Base-by-base conservation (phyloP, 495 filamentous ascomycete genomes). In the Xylaria acuta region DNA sequence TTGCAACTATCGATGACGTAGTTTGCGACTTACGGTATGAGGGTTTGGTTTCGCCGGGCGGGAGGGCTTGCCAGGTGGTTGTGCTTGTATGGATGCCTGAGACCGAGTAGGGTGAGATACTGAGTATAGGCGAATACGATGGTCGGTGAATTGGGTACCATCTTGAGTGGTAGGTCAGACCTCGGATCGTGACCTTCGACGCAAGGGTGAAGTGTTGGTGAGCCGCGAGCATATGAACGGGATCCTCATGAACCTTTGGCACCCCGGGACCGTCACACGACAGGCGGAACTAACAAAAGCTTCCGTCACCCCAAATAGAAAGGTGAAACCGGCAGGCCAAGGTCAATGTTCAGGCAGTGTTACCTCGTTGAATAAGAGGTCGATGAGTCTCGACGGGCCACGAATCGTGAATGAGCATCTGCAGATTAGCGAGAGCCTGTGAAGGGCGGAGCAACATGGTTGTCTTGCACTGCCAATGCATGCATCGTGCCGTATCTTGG, bases 401-500 rank as follows among this genome's bases (percentile, higher is more conserved):
- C 9, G 47, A 18, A 56, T 54, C 34, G 65, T 54, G 9, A n/a
- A 54, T 20, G 45, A 25, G 32, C 45, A 43, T 38, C 16, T 54
- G 59, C 36, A 71, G 59, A 40, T 43, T n/a, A 4, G 41, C 22
- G 38, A 54, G 66, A 41, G 54, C 38, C 56, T 51, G 63, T 45
- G 40, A 4, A 38, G 64, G 64, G 34, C 47, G 64, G 30, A 70
- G 59, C 40, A 49, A 54, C 32, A 41, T 25, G 59, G 27, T 49
- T 53, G 41, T 41, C 47, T 51, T 54, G 36, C 49, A 5, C 43
- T 51, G 30, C 53, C 40, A 20, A 47, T 53, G 64, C 43, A 36
- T 66, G 65, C 65, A 67, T 67, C 47, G 11, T 60, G 67, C 67
- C 53, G 27, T 51, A 22, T 41, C 38, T 18, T 40, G 30, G 53